Base-by-base conservation (phyloP, 2,329 filamentous ascomycete genomes). In the Pseudogymnoascus sp. region DNA sequence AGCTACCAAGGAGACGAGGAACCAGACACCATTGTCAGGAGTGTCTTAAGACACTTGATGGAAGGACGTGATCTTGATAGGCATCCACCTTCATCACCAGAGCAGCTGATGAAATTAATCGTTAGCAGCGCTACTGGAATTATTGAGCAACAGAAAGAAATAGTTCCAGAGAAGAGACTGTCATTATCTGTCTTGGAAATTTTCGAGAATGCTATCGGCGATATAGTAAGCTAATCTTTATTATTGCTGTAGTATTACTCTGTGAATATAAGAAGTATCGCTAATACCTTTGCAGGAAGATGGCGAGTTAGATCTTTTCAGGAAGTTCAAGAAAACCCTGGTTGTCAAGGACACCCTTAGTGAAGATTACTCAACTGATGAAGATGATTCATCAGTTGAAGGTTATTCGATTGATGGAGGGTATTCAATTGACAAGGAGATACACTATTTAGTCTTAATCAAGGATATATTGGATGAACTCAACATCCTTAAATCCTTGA, bases 401-500 rank as follows among this genome's bases (percentile, higher is more conserved):
- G 19, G 23, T 21, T 12, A 43, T 43, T 21, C 16, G 12, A 21
- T 29, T 29, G 19, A 23, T n/a, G 23, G 29, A 31, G 23, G 16
- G 8, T 31, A 52, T 52, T 31, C 23, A 16, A 29, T 52, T 29
- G 14, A 31, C 29, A 3, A 52, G n/a, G 45, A 31, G n/a, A 55
- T 55, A 16, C 10, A 10, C 26, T 33, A 55, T 19, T 33, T 55
- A 7, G 49, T 55, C 26, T 55, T 8, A 7, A 59, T 67, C 45
- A 67, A 65, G 55, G 66, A 67, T 52, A 66, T 66, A n/a, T 60
- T 63, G 49, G 66, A 67, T 38, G 65, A 67, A 31, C 64, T 67
- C 12, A 29, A 14, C 58, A 60, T 60, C 33, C 58, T 60, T 6
- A 38, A 60, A 21, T 43, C 58, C 16, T 6, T 60, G 33, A 7